Percentiles rank a stretch among this genome's conserved stretches.
phyloP scores from a whole-genome alignment of 202 grass and related monocot genomes.

The Setaria viridis region DNA sequence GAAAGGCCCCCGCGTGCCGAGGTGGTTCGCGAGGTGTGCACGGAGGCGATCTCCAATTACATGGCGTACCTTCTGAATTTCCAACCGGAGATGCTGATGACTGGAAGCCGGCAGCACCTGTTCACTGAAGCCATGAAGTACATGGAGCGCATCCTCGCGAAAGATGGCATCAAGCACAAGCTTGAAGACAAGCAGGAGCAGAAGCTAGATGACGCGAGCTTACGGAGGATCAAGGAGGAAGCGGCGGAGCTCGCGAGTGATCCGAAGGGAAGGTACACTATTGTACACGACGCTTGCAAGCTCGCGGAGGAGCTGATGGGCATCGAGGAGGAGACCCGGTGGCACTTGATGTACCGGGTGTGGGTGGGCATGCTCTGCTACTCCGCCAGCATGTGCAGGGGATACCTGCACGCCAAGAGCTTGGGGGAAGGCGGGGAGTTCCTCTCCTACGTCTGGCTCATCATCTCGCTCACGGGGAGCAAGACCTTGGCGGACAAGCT shows the following conservation, averaged over 20 bases:
- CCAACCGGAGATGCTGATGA: not conserved
- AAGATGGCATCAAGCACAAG: too few relatives aligned
- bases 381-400: slow-evolving; percentile 13
- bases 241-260: too few relatives aligned
- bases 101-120: slow-evolving; percentile 4
- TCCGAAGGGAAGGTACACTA: not conserved
- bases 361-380: slow-evolving; percentile 27
- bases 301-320: not conserved
- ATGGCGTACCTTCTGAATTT: not conserved
- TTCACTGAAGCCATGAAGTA: not conserved
- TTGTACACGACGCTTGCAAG: not conserved
- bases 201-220: not conserved
- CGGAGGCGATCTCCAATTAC: not conserved
- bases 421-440: not conserved
- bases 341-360: not conserved
- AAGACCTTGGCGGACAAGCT: not conserved
- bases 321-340: not conserved
- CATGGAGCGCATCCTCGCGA: not conserved
- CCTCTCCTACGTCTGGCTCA: not conserved
- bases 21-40: not conserved
- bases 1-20: not conserved
- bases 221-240: too few relatives aligned
- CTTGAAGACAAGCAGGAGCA: not conserved
- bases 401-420: slow-evolving; percentile 14
- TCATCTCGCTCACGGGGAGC: not conserved